Evolutionary conservation across 2,329 filamentous ascomycete species (phyloP).

Genomic region (Fusarium sp.): DNA sequence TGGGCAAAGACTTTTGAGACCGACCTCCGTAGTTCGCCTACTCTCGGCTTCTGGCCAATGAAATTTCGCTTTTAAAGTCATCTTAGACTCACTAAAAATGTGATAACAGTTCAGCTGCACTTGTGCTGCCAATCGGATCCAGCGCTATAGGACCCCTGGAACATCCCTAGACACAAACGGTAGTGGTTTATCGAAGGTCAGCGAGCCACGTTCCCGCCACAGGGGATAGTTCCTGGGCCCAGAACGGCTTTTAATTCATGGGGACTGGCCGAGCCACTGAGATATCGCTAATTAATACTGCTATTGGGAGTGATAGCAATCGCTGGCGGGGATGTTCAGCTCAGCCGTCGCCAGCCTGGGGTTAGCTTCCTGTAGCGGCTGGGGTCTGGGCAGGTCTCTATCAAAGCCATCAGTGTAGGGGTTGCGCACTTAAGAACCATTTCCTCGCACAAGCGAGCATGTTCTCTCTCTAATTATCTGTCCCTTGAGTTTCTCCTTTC

Average conservation of each 20-base stretch:
- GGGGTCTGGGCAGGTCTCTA: background rate
- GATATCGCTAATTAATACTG: background rate
- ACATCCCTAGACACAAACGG: background rate
- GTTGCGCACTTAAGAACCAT: background rate
- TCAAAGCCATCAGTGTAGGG: background rate
- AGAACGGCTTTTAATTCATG: background rate
- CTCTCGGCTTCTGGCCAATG: background rate
- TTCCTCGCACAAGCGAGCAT: background rate
- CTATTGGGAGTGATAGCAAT: background rate
- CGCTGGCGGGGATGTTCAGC: background rate
- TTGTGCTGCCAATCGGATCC: background rate
- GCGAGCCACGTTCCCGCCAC: background rate
- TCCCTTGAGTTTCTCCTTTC: fast-evolving
- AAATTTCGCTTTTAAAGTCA: background rate
- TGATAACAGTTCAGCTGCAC: background rate
- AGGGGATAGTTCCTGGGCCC: background rate
- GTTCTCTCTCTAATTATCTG: background rate
- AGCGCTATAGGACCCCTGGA: background rate
- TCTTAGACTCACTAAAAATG: background rate
- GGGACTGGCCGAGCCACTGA: background rate
- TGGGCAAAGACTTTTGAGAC: too few species aligned
- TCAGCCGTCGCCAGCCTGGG: background rate
- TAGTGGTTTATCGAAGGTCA: background rate
- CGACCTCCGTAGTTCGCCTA: too few species aligned
- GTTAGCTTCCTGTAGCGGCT: background rate